These are phyloP conservation scores for Jatropha multifida DNA, from an alignment of 441 rosid species.

Conservation along the genomic window DNA sequence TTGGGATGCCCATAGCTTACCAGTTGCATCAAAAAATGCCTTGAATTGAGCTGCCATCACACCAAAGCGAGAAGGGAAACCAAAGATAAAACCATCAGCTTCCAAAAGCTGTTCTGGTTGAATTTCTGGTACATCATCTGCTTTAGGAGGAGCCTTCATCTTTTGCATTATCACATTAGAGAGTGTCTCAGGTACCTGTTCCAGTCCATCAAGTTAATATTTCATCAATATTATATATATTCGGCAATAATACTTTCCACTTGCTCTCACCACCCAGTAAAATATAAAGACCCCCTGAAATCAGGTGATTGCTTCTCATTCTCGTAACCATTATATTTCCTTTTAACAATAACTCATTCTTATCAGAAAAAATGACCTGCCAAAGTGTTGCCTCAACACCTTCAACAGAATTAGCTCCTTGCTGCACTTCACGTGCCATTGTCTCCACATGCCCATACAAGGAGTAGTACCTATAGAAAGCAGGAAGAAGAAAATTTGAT, in stretches of 20 bases:
- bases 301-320: background rate
- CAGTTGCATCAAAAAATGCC: constrained; percentile 82
- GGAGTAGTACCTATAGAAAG: constrained; percentile 56
- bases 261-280: background rate
- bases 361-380: constrained; percentile 49
- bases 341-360: background rate
- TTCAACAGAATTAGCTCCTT: constrained; percentile 65
- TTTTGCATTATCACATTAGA: constrained; percentile 59
- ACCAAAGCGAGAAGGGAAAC: constrained; percentile 89
- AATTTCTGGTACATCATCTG: constrained; percentile 40
- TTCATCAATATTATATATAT: background rate
- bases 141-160: constrained; percentile 53
- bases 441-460: constrained; percentile 77
- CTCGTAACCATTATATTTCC: background rate
- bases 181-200: constrained; percentile 76
- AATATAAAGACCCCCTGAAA: background rate
- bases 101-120: constrained; percentile 67
- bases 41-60: constrained; percentile 89
- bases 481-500: background rate
- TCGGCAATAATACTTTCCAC: background rate
- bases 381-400: constrained; percentile 91
- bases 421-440: constrained; percentile 78
- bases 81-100: constrained; percentile 90
- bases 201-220: constrained; percentile 16
- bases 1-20: constrained; percentile 62